Evolutionary conservation across 2,329 filamentous ascomycete genomes (phyloP).

Genomic region (Talaromyces piceae): DNA sequence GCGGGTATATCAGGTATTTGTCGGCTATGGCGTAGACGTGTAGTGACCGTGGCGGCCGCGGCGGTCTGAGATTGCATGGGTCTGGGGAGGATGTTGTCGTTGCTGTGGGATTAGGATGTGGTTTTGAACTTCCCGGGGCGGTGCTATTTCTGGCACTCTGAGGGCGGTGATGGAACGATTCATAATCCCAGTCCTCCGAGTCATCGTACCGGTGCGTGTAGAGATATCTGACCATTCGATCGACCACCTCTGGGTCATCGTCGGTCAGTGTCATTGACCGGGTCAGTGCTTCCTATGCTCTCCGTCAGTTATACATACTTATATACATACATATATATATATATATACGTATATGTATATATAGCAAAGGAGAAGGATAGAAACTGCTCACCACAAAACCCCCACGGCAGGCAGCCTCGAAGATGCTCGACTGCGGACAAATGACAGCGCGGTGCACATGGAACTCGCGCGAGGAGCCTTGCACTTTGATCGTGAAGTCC

Average conservation of each 20-base stretch:
- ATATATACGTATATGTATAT: too few relatives aligned
- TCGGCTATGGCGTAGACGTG: slow-evolving; percentile 13
- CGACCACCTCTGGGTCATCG: slow-evolving; percentile 13
- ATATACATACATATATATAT: too few relatives aligned
- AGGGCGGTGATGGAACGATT: slow-evolving; percentile 1
- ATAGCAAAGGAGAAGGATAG: not conserved
- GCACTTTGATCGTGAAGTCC: slow-evolving; percentile 11
- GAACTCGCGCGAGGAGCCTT: slow-evolving; percentile 9
- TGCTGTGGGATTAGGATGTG: not conserved
- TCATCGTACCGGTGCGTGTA: slow-evolving; percentile 13
- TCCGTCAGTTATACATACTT: not conserved
- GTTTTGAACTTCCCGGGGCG: not conserved
- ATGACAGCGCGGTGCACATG: slow-evolving; percentile 13
- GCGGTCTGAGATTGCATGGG: not conserved
- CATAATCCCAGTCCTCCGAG: slow-evolving; percentile 8
- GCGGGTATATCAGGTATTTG: slow-evolving; percentile 12
- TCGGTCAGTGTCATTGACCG: slow-evolving; percentile 10
- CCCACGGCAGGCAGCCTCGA: slow-evolving; percentile 14
- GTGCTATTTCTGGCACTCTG: slow-evolving; percentile 1
- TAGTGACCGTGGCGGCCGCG: slow-evolving; percentile 4
- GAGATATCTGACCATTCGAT: slow-evolving; percentile 12
- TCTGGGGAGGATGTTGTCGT: not conserved
- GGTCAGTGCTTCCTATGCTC: slow-evolving; percentile 9
- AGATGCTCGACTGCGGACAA: slow-evolving; percentile 12
- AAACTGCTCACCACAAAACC: slow-evolving; percentile 10